A percentile compares a stretch with the other conserved stretches of the same genome.
Evolutionary conservation across 2,329 filamentous ascomycete species (phyloP).

Genomic region (Dendryphion nanum): DNA sequence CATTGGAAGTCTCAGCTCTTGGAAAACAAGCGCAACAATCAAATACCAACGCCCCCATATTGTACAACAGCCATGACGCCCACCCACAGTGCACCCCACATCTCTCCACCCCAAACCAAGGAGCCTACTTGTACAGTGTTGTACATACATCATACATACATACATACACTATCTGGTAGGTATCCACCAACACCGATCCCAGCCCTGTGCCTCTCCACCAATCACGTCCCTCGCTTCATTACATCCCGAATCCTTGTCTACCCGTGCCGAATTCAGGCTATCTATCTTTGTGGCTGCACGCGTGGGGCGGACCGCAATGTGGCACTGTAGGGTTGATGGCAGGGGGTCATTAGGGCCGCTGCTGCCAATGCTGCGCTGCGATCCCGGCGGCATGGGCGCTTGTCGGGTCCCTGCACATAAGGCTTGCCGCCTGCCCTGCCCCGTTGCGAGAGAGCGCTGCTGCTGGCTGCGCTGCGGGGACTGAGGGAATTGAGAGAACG

Average conservation of each 20-base stretch:
- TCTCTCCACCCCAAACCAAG: too few species aligned
- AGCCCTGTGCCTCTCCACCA: background rate
- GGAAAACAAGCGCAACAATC: too few species aligned
- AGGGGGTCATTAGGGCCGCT: too few species aligned
- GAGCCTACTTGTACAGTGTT: too few species aligned
- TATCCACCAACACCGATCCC: constrained; percentile 8
- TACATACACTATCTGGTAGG: too few species aligned
- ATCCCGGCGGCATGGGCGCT: constrained; percentile 6
- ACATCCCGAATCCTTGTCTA: constrained; percentile 1
- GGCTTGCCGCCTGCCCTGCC: background rate
- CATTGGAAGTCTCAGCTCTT: too few species aligned
- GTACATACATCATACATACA: too few species aligned
- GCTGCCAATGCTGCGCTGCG: too few species aligned
- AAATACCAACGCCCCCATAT: too few species aligned
- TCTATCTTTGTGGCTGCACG: background rate
- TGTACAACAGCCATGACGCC: too few species aligned
- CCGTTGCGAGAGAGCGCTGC: background rate
- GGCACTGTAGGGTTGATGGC: background rate
- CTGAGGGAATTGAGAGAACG: too few species aligned
- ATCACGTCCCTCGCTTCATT: background rate
- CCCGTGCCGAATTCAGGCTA: constrained; percentile 6
- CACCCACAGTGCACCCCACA: too few species aligned
- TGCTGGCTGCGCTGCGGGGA: background rate
- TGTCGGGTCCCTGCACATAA: background rate
- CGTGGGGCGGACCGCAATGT: constrained; percentile 3